Evolutionary conservation across 805 yeast genomes (phyloP), one percentile per base, ranked within the genome.

Genomic region (Hanseniaspora pseudoguilliermondii): DNA sequence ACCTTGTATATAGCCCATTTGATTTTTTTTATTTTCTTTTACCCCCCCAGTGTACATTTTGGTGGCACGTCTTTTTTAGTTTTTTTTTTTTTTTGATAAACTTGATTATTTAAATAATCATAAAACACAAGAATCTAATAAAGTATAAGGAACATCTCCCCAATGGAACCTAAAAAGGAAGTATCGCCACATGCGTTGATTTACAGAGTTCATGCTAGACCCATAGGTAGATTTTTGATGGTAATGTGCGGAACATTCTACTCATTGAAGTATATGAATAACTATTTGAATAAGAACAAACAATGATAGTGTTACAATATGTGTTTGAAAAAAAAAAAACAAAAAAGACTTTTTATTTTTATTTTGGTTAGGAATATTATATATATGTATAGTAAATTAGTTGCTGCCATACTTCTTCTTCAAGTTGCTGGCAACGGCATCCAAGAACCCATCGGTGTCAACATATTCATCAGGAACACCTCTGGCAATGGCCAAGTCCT

Each of bases 401-500:
- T 46, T 46, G 25, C n/a, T 29, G 47, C 21, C 40, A 43, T 35
- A 43, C 36, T 47, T 63, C 66, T 59, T 59, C 55, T 74, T 68
- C 64, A 82, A 73, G 66, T 81, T 77, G 53, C 73, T 74, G 60
- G 84, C 83, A 63, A 86, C 93, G 42, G 89, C 88, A 60, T 83
- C 85, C 61, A 86, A 73, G 68, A 86, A 86, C 65, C 83, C 90
- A 58, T 80, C 77, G 54, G 91, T 85, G 59, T 84, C 80, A 50
- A 83, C 91, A 62, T 80, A 84, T 43, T 82, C 72, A 49, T 76
- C 78, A 58, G 81, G 75, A 60, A 75, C 77, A 59, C 86, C 86
- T 63, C 77, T 75, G 51, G 88, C 83, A 59, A 84, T 73, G 15
- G 93, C 91, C 66, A 85, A 76, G 67, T 85, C 93, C 67, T 85